Evolutionary conservation across 352 stramenopile genomes (phyloP), one percentile per base, ranked within the genome.

Genomic region (Phytophthora ohioensis): DNA sequence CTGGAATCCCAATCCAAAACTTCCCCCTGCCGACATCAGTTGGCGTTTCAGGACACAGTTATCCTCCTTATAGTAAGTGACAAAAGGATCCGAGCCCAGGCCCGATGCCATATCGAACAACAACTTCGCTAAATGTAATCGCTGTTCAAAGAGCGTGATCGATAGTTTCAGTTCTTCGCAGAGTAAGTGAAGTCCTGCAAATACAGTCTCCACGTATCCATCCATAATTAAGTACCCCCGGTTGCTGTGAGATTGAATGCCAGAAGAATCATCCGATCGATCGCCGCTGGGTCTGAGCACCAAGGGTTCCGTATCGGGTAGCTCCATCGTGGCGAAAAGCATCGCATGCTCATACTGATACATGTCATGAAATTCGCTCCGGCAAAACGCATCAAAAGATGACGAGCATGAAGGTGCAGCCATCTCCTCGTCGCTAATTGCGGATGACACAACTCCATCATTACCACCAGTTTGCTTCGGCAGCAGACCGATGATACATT

Each of bases 121-220:
- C 8, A 91, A 62, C 3, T 46, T 46, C 3, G 69, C 70, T n/a
- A 95, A 45, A 35, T 74, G 63, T n/a, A 83, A 69, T 15, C 73
- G 72, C 17, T 72, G 59, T 15, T 64, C 39, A 21, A 57, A 73
- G 3, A 75, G 79, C 7, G 47, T 65, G 35, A 73, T 66, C 9
- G 86, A 92, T 13, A 94, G 63, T 52, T 84, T 89, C 0, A 85
- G 53, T 35, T 95, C 86, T 84, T 95, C 86, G 42, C 90, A 77
- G 4, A 93, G 57, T 32, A 94, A 73, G 41, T 95, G 88, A 32
- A 95, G 64, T 0, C 72, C 82, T 1, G 64, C 63, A 76, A 91
- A 85, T n/a, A 90, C 71, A 2, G 21, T 35, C 32, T 48, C 31
- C 17, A 76, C 11, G 7, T 73, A 67, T 35, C 65, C 53, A 31